Conservation (phyloP, 352 stramenopile genomes). For the Phytophthora cactorum region DNA sequence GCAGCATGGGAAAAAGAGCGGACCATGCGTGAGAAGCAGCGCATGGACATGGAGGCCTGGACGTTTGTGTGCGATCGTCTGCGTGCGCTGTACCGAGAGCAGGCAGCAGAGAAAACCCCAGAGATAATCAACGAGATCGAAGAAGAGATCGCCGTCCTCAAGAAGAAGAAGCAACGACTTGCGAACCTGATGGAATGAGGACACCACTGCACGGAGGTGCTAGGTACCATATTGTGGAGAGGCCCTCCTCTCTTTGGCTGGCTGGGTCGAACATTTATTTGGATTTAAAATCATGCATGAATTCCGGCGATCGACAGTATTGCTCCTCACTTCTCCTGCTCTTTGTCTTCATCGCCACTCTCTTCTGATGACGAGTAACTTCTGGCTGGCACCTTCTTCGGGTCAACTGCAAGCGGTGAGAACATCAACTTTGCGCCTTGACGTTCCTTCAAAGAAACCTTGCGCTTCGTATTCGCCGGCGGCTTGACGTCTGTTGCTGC, state of each 20-base stretch:
- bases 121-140: conserved; percentile 37
- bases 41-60: conserved; percentile 45
- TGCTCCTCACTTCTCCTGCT: conserved; percentile 12
- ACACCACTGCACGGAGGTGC: background rate
- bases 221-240: no score
- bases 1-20: conserved; percentile 44
- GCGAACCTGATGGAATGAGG: conserved; percentile 27
- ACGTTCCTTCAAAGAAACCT: conserved; percentile 29
- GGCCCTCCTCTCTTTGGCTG: no score
- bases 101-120: conserved; percentile 25
- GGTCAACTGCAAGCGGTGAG: conserved; percentile 44
- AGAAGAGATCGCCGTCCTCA: conserved; percentile 42
- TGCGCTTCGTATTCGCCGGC: conserved; percentile 26
- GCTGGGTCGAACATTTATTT: background rate
- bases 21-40: conserved; percentile 32
- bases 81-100: conserved; percentile 38
- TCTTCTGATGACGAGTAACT: conserved; percentile 24
- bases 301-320: background rate
- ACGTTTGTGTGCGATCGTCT: conserved; percentile 44
- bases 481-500: conserved; percentile 5
- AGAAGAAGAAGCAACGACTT: conserved; percentile 47
- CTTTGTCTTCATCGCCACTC: conserved; percentile 9
- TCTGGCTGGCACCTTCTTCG: conserved; percentile 24
- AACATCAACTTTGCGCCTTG: conserved; percentile 52
- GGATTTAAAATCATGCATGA: conserved; percentile 2